Conservation (phyloP, 1,139 yeast genomes). For the Lodderomyces oxycetoniae region DNA sequence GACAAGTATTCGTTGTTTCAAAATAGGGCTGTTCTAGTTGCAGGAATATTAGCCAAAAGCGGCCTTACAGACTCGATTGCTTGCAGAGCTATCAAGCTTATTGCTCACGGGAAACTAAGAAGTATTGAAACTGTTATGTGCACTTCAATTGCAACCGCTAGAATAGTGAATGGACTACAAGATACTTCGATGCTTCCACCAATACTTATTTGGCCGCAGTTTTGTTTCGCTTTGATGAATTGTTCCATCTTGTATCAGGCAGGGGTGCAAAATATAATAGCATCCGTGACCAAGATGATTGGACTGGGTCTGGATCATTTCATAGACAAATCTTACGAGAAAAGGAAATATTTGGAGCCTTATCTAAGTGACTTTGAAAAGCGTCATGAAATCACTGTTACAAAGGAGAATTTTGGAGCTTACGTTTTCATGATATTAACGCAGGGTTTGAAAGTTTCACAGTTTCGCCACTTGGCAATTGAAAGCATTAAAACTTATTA, state of each 20-base stretch:
- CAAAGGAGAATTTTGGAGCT: slow-evolving; percentile 49
- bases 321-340: slow-evolving; percentile 30
- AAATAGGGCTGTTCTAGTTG: slow-evolving; percentile 64
- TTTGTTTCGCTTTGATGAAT: slow-evolving; percentile 35
- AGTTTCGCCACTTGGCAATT: slow-evolving; percentile 54
- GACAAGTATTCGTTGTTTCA: slow-evolving; percentile 59
- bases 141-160: slow-evolving; percentile 47
- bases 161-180: slow-evolving; percentile 60
- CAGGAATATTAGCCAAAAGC: slow-evolving; percentile 63
- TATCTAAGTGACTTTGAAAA: slow-evolving; percentile 45
- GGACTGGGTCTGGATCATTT: slow-evolving; percentile 22
- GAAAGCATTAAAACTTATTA: slow-evolving; percentile 48
- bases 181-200: slow-evolving; percentile 51
- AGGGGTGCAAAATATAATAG: slow-evolving; percentile 41
- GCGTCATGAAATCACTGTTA: slow-evolving; percentile 37
- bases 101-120: slow-evolving; percentile 18
- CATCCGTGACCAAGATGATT: slow-evolving; percentile 25
- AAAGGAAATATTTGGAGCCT: slow-evolving; percentile 37
- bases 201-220: slow-evolving; percentile 61
- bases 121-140: slow-evolving; percentile 35
- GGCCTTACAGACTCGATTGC: slow-evolving; percentile 64
- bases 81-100: slow-evolving; percentile 36
- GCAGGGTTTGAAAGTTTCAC: slow-evolving; percentile 63
- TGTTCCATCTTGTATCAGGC: slow-evolving; percentile 48
- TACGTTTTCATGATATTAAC: slow-evolving; percentile 49